Base-by-base conservation (phyloP, 805 yeast genomes). In the Wickerhamiella hasegawae region DNA sequence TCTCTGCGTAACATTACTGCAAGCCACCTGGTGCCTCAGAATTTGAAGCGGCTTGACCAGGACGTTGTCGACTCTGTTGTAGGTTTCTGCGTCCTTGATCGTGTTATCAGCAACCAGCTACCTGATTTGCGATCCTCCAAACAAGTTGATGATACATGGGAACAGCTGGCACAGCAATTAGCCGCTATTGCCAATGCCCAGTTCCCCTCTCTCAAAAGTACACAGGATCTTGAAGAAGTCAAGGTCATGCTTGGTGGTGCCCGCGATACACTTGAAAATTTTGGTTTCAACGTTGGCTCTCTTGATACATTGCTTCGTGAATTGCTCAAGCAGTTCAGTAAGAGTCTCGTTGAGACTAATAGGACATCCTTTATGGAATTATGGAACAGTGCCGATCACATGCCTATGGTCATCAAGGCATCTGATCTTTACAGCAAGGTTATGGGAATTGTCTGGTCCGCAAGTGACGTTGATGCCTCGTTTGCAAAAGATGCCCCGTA, bases 41-140 rank as follows among this genome's bases (percentile, higher is more conserved):
- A 21, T 21, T 21, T 26, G 15, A 14, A n/a, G 6, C 10, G 28
- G 8, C 16, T 26, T 26, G 15, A 8, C 12, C 16, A 12, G 28
- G 28, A 26, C 15, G 12, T 26, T 8, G 15, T 14, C 15, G 47
- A 66, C 36, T 73, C 70, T 39, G 60, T 84, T 10, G 62, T 75
- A 3, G 94, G 94, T 0, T 82, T 83, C 44, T 71, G 84, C 44
- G 63, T 82, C 1, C 64, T 76, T 45, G 95, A 90, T 55, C 71
- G 76, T 37, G 68, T 72, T 35, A 62, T 85, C 12, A 70, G 76
- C 30, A 43, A 55, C 16, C 59, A 63, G 31, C 65, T 72, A 5
- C 78, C 90, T 0, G 69, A 72, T 36, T 71, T 68, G 42, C 69
- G 74, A 19, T 63, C 84, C 5, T 66, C 85, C 18, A 57, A 73